These are phyloP conservation scores for Colletotrichum lindemuthianum DNA, from an alignment of 2,329 filamentous ascomycete genomes.

Conservation along the genomic window DNA sequence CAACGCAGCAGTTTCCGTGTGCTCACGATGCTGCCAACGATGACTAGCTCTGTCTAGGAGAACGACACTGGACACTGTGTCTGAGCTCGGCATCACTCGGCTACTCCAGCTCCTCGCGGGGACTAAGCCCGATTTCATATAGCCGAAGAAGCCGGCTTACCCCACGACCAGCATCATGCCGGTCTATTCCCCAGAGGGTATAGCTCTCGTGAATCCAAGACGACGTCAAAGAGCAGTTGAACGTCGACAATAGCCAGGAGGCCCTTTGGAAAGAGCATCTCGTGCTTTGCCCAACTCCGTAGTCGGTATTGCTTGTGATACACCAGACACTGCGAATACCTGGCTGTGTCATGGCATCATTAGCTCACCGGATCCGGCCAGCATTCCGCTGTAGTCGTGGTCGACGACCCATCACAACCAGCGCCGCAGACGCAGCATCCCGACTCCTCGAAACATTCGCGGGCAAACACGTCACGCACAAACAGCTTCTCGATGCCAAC, in stretches of 20 bases:
- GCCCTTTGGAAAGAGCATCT: no score
- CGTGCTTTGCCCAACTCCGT: no score
- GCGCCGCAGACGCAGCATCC: constrained; percentile 40
- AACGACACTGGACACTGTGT: no score
- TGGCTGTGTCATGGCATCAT: not conserved
- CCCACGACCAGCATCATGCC: constrained; percentile 7
- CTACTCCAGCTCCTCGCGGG: not conserved
- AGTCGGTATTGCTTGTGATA: no score
- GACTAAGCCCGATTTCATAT: constrained; percentile 7
- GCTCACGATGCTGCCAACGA: no score
- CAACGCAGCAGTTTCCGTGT: no score
- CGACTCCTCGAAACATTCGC: constrained; percentile 46
- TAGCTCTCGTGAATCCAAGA: not conserved
- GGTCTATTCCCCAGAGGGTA: constrained; percentile 4
- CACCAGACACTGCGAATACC: no score
- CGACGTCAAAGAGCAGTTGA: no score
- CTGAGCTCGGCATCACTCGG: not conserved
- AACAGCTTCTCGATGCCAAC: constrained; percentile 68
- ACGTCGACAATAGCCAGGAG: no score
- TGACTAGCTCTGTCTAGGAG: no score
- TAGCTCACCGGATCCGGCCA: constrained; percentile 1
- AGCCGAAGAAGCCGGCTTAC: constrained; percentile 10
- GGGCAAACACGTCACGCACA: constrained; percentile 41
- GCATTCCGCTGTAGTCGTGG: not conserved
- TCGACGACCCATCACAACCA: constrained; percentile 3